Evolutionary conservation across 2,329 filamentous ascomycete genomes (phyloP).

Genomic region (Aspergillus arachidicola): DNA sequence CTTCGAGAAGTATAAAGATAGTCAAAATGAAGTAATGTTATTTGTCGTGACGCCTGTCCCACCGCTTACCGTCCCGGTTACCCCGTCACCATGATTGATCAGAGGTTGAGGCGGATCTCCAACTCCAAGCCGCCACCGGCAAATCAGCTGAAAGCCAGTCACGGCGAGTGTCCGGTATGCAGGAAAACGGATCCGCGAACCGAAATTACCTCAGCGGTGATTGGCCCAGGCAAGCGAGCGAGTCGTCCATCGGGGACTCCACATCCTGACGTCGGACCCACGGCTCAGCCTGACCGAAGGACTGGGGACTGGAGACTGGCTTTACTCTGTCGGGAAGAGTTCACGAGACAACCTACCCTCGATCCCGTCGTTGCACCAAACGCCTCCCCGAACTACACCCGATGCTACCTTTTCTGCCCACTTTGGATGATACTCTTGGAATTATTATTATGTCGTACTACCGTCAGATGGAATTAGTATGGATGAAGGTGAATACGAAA

Average conservation of each 20-base stretch:
- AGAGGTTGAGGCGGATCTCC: neutral
- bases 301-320: neutral
- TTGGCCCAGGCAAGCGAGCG: neutral
- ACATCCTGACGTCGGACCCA: constrained; percentile 4
- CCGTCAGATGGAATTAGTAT: too few species aligned
- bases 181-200: neutral
- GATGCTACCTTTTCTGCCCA: neutral
- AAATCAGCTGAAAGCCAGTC: neutral
- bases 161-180: neutral
- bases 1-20: neutral
- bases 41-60: neutral
- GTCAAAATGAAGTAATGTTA: neutral
- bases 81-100: neutral
- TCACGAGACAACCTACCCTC: constrained; percentile 15
- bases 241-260: neutral
- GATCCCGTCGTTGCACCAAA: neutral
- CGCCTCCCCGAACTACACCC: neutral
- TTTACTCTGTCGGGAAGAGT: constrained; percentile 22
- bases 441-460: neutral
- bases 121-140: neutral
- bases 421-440: neutral
- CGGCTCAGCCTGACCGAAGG: neutral
- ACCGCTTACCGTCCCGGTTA: neutral
- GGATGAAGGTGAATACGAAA: too few species aligned
- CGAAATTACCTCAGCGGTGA: neutral